Evolutionary conservation across 805 yeast species (phyloP).

Genomic region (Candida boidinii): DNA sequence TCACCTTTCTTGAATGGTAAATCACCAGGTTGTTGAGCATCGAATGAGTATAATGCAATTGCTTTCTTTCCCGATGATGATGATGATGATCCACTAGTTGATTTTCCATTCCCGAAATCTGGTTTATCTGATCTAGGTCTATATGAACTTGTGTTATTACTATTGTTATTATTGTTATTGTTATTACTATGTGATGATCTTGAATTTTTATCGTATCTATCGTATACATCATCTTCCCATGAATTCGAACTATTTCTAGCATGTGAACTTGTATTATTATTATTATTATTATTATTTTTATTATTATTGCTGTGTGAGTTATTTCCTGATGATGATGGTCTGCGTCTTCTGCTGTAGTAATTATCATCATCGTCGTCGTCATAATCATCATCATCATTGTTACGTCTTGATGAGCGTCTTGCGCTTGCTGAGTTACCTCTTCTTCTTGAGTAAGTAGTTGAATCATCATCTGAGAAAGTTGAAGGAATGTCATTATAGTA

Average conservation of each 20-base stretch:
- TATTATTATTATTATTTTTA: slow-evolving; percentile 1
- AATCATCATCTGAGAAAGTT: slow-evolving; percentile 50
- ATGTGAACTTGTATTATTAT: slow-evolving; percentile 7
- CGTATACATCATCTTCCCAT: slow-evolving; percentile 89
- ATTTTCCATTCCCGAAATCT: slow-evolving; percentile 20
- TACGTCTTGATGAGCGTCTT: slow-evolving; percentile 6
- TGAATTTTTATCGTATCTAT: slow-evolving; percentile 32
- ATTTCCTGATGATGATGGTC: slow-evolving; percentile 31
- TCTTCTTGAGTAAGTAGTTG: slow-evolving; percentile 24
- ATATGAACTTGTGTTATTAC: slow-evolving; percentile 16
- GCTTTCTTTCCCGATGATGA: slow-evolving; percentile 62
- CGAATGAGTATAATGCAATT: slow-evolving; percentile 79
- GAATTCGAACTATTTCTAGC: slow-evolving; percentile 24
- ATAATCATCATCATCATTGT: slow-evolving; percentile 14
- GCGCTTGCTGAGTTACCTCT: neutral
- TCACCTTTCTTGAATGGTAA: slow-evolving; percentile 92
- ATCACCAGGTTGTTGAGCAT: slow-evolving; percentile 92
- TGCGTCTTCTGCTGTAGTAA: slow-evolving; percentile 24
- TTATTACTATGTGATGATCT: too few relatives aligned
- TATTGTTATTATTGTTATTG: too few relatives aligned
- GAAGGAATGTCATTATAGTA: slow-evolving; percentile 73
- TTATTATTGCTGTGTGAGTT: slow-evolving; percentile 11
- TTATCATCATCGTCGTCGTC: slow-evolving; percentile 25
- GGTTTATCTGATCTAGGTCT: slow-evolving; percentile 26
- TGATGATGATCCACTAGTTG: slow-evolving; percentile 2